phyloP scores from a whole-genome alignment of 108 stramenopile genomes.

The Ochromonas danica region DNA sequence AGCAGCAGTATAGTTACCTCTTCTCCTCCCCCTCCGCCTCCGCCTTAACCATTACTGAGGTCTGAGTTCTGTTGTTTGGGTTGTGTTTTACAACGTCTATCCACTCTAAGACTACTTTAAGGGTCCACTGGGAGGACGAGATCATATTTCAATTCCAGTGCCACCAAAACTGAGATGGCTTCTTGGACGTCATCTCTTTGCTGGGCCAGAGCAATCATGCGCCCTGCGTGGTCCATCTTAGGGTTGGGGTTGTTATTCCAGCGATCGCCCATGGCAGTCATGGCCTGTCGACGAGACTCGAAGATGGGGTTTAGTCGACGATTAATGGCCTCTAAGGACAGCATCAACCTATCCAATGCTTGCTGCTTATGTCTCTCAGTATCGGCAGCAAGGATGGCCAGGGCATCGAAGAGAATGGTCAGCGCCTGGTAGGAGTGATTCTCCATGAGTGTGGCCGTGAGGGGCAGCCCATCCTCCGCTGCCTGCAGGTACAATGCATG shows the following conservation, averaged over 20 bases:
- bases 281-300: background rate
- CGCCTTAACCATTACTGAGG: no score
- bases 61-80: no score
- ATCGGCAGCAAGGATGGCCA: background rate
- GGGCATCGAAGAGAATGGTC: background rate
- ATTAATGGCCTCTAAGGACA: background rate
- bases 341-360: background rate
- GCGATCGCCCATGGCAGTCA: background rate
- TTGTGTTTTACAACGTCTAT: no score
- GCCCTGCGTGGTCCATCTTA: background rate
- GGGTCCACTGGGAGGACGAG: no score
- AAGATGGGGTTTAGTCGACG: background rate
- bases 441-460: background rate
- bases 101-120: no score
- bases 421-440: background rate
- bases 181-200: background rate
- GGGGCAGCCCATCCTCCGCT: background rate
- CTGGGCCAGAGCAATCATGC: background rate
- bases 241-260: constrained; percentile 23
- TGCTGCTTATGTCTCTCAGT: background rate
- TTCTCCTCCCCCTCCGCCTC: no score
- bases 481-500: background rate
- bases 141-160: background rate
- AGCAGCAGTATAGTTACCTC: no score
- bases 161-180: background rate